Evolutionary conservation across 768 basidiomycete genomes (phyloP).

Genomic region (Boletus tomentosulus): DNA sequence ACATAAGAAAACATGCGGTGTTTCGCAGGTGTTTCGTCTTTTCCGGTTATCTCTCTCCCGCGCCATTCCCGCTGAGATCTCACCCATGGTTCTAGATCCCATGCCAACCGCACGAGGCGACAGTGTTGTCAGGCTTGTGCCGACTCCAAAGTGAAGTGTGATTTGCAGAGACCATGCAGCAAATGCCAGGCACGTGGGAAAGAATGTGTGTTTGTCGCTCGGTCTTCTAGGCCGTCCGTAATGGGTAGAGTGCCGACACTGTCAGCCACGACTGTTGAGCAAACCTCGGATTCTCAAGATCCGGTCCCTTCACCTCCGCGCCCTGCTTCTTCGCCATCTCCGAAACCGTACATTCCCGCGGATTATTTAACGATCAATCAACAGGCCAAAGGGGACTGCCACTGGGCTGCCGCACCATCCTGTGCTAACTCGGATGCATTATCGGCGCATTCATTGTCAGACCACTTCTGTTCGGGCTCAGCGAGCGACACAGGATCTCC

Average conservation of each 20-base stretch:
- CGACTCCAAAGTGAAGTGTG: conserved; percentile 74
- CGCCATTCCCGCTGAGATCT: conserved; percentile 13
- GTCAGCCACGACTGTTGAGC: conserved; percentile 22
- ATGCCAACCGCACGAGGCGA: conserved; percentile 54
- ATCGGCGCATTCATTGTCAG: conserved; percentile 19
- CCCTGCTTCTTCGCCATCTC: conserved; percentile 24
- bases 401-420: conserved; percentile 19
- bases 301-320: conserved; percentile 16
- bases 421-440: conserved; percentile 12
- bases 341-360: conserved; percentile 30
- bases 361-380: conserved; percentile 27
- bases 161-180: conserved; percentile 62
- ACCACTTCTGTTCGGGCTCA: conserved; percentile 20
- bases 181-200: conserved; percentile 60
- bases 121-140: conserved; percentile 73
- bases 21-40: conserved; percentile 45
- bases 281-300: conserved; percentile 20
- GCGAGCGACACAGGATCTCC: conserved; percentile 20
- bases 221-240: conserved; percentile 24
- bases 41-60: conserved; percentile 9
- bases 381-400: conserved; percentile 19
- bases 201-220: conserved; percentile 56
- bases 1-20: conserved; percentile 69
- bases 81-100: conserved; percentile 24
- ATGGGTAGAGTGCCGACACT: conserved; percentile 17